These are phyloP conservation scores for Suhomyces sp. DNA, from an alignment of 805 yeast species.

Conservation along the genomic window DNA sequence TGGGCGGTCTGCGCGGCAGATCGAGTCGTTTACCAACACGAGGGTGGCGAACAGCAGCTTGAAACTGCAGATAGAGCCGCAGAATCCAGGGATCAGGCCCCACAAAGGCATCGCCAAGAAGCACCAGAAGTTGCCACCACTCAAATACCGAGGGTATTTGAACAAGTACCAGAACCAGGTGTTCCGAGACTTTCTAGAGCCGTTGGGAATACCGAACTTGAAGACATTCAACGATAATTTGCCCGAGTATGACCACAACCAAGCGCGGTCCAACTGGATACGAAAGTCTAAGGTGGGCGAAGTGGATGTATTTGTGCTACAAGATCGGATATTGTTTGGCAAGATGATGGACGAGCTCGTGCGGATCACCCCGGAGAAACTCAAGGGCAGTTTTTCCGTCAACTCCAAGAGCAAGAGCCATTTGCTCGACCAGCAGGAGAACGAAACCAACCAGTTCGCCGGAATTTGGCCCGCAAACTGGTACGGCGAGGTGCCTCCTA, in stretches of 20 bases:
- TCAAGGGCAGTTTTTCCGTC: conserved; percentile 18
- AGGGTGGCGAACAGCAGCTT: neutral
- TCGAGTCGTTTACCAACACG: conserved; percentile 15
- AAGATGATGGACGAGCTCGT: conserved; percentile 31
- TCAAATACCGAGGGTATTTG: neutral
- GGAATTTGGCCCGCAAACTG: conserved; percentile 17
- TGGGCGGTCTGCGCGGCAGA: conserved; percentile 28
- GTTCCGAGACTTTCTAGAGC: conserved; percentile 32
- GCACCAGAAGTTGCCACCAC: neutral
- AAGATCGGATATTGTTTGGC: conserved; percentile 28
- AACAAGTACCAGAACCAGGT: conserved; percentile 17
- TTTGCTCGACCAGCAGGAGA: conserved; percentile 21
- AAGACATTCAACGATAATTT: conserved; percentile 25
- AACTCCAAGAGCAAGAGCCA: conserved; percentile 12
- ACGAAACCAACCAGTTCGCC: conserved; percentile 9
- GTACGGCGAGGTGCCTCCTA: conserved; percentile 32
- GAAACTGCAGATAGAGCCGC: neutral
- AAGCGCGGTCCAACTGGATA: conserved; percentile 28
- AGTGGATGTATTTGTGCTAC: conserved; percentile 23
- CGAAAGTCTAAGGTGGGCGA: conserved; percentile 15
- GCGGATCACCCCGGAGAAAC: conserved; percentile 28
- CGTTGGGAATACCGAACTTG: conserved; percentile 32
- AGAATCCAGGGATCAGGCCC: neutral
- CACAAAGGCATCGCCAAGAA: neutral
- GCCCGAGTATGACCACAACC: conserved; percentile 19